A percentile compares a stretch with the other conserved stretches of the same genome.
phyloP scores from a whole-genome alignment of 768 basidiomycete genomes.

The Mycena rebaudengoi region DNA sequence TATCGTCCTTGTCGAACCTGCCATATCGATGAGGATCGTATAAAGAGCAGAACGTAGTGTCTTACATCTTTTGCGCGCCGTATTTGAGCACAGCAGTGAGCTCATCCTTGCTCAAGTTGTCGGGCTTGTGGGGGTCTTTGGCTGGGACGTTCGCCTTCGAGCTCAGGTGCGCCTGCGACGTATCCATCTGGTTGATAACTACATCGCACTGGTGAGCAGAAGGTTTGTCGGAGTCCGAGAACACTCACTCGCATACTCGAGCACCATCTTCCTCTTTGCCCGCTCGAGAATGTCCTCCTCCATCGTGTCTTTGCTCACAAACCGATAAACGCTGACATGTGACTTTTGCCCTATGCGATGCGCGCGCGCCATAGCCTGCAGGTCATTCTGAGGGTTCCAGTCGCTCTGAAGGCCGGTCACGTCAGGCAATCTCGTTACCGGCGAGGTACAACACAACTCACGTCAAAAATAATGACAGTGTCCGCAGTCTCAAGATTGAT shows the following conservation, averaged over 20 bases:
- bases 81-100: conserved; percentile 97
- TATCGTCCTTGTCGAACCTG: conserved; percentile 98
- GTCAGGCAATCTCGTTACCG: neutral
- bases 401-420: conserved; percentile 69
- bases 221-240: neutral
- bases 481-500: conserved; percentile 99
- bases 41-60: neutral
- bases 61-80: conserved; percentile 96
- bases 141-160: conserved; percentile 69
- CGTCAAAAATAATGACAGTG: conserved; percentile 99
- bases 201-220: conserved; percentile 27
- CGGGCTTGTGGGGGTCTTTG: conserved; percentile 78
- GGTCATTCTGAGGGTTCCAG: conserved; percentile 98
- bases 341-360: conserved; percentile 99
- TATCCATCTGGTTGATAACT: conserved; percentile 99
- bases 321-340: conserved; percentile 97
- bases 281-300: conserved; percentile 98
- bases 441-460: conserved; percentile 49
- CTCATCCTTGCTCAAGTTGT: conserved; percentile 94
- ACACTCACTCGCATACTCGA: conserved; percentile 97
- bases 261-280: conserved; percentile 99
- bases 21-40: neutral
- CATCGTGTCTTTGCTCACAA: conserved; percentile 99
- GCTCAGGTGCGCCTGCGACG: conserved; percentile 94
- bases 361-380: conserved; percentile 99